A percentile compares a stretch with the other conserved stretches of the same genome.
Conservation (phyloP, 2,329 filamentous ascomycete genomes). For the Beauveria bassiana region DNA sequence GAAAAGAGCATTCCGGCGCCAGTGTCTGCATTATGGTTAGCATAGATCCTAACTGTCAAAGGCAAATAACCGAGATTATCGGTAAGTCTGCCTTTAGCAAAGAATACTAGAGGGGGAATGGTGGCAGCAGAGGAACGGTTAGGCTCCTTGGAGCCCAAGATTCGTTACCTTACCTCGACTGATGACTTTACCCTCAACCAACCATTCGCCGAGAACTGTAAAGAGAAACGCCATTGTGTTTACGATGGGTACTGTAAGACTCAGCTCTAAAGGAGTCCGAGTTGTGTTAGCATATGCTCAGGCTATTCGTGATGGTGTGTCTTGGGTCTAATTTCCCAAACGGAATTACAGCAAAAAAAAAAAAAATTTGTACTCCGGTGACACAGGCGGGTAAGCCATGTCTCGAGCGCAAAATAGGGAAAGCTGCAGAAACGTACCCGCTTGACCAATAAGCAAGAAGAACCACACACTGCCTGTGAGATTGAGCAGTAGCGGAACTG, state of each 20-base stretch:
- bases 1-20: constrained; percentile 77
- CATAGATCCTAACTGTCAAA: background rate
- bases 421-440: constrained; percentile 50
- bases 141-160: background rate
- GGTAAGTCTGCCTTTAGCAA: background rate
- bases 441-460: constrained; percentile 85
- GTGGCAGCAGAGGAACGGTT: background rate
- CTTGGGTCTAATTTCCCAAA: background rate
- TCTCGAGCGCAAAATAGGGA: background rate
- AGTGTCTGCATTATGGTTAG: constrained; percentile 50
- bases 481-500: constrained; percentile 77
- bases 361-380: background rate
- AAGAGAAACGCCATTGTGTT: constrained; percentile 95
- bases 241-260: constrained; percentile 87
- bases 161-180: constrained; percentile 53
- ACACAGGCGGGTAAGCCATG: background rate
- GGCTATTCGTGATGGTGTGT: background rate
- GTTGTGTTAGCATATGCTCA: background rate
- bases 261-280: constrained; percentile 56
- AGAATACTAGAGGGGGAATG: background rate
- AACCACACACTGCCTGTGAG: constrained; percentile 95
- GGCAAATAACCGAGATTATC: background rate
- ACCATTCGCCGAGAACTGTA: constrained; percentile 92
- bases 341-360: background rate
- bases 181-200: constrained; percentile 85